Conservation (phyloP, 192 early-diverging fungal genomes). For the Coemansia sp. region DNA sequence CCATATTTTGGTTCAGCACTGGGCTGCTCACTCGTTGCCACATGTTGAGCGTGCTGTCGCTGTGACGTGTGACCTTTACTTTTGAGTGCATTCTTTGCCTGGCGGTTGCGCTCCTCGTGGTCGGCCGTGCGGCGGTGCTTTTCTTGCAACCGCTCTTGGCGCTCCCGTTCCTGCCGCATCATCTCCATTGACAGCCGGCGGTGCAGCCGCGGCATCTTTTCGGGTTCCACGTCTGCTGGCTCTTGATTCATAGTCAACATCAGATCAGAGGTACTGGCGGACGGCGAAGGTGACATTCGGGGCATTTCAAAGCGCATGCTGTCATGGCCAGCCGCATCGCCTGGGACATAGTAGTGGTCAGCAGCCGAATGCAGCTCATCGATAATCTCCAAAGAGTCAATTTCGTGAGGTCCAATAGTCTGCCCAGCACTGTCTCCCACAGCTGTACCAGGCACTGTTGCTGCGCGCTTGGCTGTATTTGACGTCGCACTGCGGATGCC, state of each 20-base stretch:
- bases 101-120: slow-evolving; percentile 13
- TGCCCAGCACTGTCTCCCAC: not conserved
- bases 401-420: slow-evolving; percentile 9
- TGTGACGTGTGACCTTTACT: slow-evolving; percentile 8
- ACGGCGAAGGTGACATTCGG: slow-evolving; percentile 30
- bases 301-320: slow-evolving; percentile 35
- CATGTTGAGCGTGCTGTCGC: slow-evolving; percentile 1
- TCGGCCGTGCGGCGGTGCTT: slow-evolving; percentile 29
- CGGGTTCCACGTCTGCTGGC: not conserved
- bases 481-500: not conserved
- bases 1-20: slow-evolving; percentile 4
- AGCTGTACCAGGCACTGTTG: not conserved
- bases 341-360: slow-evolving; percentile 18
- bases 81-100: slow-evolving; percentile 8
- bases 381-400: slow-evolving; percentile 41
- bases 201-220: slow-evolving; percentile 40
- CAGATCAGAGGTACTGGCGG: slow-evolving; percentile 6
- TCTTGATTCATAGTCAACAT: not conserved
- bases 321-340: slow-evolving; percentile 1
- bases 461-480: slow-evolving; percentile 14
- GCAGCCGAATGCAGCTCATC: slow-evolving; percentile 44
- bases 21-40: not conserved
- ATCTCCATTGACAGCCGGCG: slow-evolving; percentile 47
- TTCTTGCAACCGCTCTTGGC: slow-evolving; percentile 36
- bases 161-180: slow-evolving; percentile 46